Evolutionary conservation across 148 eudicot genomes (phyloP).

Genomic region (Heliamphora exappendiculata): DNA sequence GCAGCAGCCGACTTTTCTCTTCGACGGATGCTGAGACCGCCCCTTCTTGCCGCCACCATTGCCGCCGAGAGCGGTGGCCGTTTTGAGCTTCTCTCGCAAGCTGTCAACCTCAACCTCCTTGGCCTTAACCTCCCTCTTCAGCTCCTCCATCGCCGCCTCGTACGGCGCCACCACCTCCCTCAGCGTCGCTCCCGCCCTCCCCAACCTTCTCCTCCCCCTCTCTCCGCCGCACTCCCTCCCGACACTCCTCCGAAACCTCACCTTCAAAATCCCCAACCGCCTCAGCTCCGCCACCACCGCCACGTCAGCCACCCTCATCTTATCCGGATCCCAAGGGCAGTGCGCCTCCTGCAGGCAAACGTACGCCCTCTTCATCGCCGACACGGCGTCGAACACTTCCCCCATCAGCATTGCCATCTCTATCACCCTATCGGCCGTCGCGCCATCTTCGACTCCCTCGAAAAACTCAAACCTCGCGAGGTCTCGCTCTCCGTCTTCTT

Average conservation of each 20-base stretch:
- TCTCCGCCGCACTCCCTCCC: constrained; percentile 24
- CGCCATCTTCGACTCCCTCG: constrained; percentile 1
- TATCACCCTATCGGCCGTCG: constrained; percentile 13
- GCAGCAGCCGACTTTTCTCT: constrained; percentile 36
- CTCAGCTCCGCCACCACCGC: constrained; percentile 82
- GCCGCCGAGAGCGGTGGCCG: constrained; percentile 26
- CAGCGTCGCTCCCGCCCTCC: constrained; percentile 32
- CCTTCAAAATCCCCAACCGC: constrained; percentile 63
- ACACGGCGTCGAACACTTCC: constrained; percentile 68
- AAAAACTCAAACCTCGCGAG: constrained; percentile 17
- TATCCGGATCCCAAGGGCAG: constrained; percentile 84
- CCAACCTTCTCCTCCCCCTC: constrained; percentile 11
- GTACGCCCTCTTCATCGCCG: constrained; percentile 71
- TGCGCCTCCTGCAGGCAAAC: constrained; percentile 70
- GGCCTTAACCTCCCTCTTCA: constrained; percentile 67
- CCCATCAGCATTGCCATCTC: constrained; percentile 38
- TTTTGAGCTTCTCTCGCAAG: constrained; percentile 52
- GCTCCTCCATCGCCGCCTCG: constrained; percentile 78
- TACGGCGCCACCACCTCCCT: constrained; percentile 89
- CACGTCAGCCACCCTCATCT: constrained; percentile 71
- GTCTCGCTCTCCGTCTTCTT: constrained; percentile 12
- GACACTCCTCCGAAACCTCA: constrained; percentile 60
- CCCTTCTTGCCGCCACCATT: constrained; percentile 36
- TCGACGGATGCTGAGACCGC: constrained; percentile 37
- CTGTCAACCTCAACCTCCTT: constrained; percentile 65